Percentiles rank a stretch among this genome's conserved stretches.
Conservation (phyloP, 1,284 basidiomycete genomes). For the Pseudozyma sp. region DNA sequence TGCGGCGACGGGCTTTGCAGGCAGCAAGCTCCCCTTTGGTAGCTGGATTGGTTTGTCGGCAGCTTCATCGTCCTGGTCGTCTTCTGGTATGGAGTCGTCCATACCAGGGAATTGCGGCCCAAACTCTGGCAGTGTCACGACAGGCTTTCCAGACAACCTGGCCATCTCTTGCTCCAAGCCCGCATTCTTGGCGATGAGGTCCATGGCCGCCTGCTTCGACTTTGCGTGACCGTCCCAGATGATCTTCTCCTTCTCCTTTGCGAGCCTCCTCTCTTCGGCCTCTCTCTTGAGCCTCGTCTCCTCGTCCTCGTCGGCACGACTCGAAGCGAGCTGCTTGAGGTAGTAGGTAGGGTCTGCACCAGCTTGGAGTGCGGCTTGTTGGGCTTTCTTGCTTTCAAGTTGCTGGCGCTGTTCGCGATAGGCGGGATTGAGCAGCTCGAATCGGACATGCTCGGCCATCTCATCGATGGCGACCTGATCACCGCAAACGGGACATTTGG, state of each 20-base stretch:
- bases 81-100: constrained; percentile 8
- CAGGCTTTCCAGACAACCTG: constrained; percentile 42
- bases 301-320: constrained; percentile 62
- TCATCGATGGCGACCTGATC: constrained; percentile 94
- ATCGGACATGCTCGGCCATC: constrained; percentile 96
- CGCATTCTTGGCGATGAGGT: constrained; percentile 46
- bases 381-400: constrained; percentile 62
- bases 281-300: constrained; percentile 54
- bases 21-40: constrained; percentile 26
- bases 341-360: constrained; percentile 65
- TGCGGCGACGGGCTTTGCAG: constrained; percentile 17
- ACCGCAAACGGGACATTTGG: constrained; percentile 90
- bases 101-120: constrained; percentile 46
- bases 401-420: constrained; percentile 65
- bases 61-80: constrained; percentile 3
- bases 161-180: constrained; percentile 54
- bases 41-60: constrained; percentile 30
- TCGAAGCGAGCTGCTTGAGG: constrained; percentile 61
- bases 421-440: constrained; percentile 94
- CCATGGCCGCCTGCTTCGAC: constrained; percentile 47
- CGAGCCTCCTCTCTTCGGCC: constrained; percentile 55
- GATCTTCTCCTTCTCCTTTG: constrained; percentile 64
- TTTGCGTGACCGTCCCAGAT: constrained; percentile 67
- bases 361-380: constrained; percentile 59
- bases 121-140: constrained; percentile 31